Conservation (phyloP, 2,329 filamentous ascomycete species). For the Myriosclerotinia duriaeana region DNA sequence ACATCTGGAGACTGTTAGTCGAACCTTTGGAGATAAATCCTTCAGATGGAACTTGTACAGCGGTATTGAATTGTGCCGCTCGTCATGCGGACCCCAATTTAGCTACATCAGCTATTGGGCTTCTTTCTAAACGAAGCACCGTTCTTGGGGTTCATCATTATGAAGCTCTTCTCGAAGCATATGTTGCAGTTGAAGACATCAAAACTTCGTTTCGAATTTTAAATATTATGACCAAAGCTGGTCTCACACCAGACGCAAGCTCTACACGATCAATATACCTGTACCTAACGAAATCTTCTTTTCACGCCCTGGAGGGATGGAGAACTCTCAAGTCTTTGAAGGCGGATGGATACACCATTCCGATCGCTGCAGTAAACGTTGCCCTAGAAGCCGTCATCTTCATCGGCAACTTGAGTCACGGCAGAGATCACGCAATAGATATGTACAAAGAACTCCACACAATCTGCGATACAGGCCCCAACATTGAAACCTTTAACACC, state of each 20-base stretch:
- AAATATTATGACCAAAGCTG: conserved; percentile 69
- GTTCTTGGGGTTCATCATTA: conserved; percentile 69
- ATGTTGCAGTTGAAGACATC: conserved; percentile 60
- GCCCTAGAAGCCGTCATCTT: conserved; percentile 41
- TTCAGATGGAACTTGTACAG: conserved; percentile 62
- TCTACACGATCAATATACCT: conserved; percentile 64
- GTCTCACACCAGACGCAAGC: conserved; percentile 54
- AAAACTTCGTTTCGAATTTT: conserved; percentile 67
- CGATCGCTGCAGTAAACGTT: conserved; percentile 51
- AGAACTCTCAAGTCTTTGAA: conserved; percentile 56
- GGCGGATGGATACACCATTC: conserved; percentile 49
- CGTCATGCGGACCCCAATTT: conserved; percentile 65
- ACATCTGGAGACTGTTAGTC: conserved; percentile 71
- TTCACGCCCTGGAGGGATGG: conserved; percentile 53
- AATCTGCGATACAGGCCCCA: conserved; percentile 47
- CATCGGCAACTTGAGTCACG: conserved; percentile 33
- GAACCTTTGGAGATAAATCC: conserved; percentile 58
- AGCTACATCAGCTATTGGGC: conserved; percentile 68
- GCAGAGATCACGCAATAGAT: conserved; percentile 53
- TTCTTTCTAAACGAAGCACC: conserved; percentile 58
- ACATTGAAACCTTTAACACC: conserved; percentile 60
- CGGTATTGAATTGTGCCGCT: conserved; percentile 71
- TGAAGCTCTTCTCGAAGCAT: conserved; percentile 73
- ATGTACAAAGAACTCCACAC: conserved; percentile 61
- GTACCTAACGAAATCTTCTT: conserved; percentile 50